These are phyloP conservation scores for Turnera subulata DNA, from an alignment of 345 rosid genomes.

Conservation along the genomic window DNA sequence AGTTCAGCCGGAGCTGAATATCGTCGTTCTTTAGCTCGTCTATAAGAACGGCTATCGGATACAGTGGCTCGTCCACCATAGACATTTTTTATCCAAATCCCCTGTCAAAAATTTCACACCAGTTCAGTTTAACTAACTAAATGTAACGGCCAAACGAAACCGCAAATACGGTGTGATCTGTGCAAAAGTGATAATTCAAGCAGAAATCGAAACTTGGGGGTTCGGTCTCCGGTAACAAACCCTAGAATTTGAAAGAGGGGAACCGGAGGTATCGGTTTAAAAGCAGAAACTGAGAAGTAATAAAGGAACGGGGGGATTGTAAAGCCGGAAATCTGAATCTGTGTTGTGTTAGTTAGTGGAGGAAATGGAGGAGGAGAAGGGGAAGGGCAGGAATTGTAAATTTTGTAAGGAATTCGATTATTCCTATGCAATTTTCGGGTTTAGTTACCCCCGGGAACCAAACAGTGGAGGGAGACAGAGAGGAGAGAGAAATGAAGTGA, in stretches of 20 bases:
- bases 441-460: no score
- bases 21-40: conserved; percentile 95
- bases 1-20: conserved; percentile 84
- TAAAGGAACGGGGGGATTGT: no score
- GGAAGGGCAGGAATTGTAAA: neutral
- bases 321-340: no score
- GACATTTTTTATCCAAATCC: conserved; percentile 40
- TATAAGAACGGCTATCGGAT: conserved; percentile 85
- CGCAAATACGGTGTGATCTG: no score
- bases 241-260: conserved; percentile 25
- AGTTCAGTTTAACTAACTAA: no score
- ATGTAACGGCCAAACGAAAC: no score
- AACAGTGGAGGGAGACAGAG: neutral
- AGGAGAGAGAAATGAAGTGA: neutral
- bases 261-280: conserved; percentile 23
- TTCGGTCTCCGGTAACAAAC: conserved; percentile 14
- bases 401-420: neutral
- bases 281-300: conserved; percentile 1
- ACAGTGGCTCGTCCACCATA: conserved; percentile 76
- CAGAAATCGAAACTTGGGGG: neutral
- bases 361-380: no score
- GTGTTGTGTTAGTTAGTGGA: no score
- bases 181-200: no score
- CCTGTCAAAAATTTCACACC: neutral
- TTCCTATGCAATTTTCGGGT: no score